Conservation (phyloP, 176 grass and related monocot species). For the Saccharum spontaneum region DNA sequence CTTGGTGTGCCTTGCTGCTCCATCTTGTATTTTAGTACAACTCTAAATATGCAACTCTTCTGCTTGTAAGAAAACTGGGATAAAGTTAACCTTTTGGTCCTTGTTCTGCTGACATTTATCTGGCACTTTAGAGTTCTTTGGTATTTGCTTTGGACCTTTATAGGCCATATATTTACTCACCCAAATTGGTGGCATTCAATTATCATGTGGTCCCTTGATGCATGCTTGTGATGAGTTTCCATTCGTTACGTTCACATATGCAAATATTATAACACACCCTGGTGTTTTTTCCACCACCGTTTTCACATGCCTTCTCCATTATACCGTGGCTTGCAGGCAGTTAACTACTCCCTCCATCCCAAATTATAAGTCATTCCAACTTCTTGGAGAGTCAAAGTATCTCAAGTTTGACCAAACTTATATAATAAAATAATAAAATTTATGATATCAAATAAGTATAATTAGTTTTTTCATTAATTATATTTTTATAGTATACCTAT, state of each 20-base stretch:
- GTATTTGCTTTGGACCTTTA: conserved; percentile 14
- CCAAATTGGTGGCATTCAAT: background rate
- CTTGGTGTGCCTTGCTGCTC: background rate
- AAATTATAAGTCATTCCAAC: too few relatives aligned
- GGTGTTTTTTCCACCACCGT: background rate
- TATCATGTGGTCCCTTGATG: background rate
- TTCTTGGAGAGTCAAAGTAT: too few relatives aligned
- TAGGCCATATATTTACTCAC: background rate
- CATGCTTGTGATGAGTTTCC: conserved; percentile 19
- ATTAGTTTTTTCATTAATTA: too few relatives aligned
- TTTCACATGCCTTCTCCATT: background rate
- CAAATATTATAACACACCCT: background rate
- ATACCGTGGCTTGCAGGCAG: background rate
- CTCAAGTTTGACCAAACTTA: too few relatives aligned
- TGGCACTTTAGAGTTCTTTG: background rate
- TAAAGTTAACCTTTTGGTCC: background rate
- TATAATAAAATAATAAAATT: too few relatives aligned
- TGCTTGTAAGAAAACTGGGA: background rate
- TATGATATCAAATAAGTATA: too few relatives aligned
- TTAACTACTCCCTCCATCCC: background rate
- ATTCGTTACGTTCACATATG: background rate
- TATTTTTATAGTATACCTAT: too few relatives aligned
- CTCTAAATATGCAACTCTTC: background rate
- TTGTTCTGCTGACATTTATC: background rate
- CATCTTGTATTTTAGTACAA: background rate